A percentile compares a stretch with the other conserved stretches of the same genome.
phyloP scores from a whole-genome alignment of 495 filamentous ascomycete genomes.

The Parmelia sp. region DNA sequence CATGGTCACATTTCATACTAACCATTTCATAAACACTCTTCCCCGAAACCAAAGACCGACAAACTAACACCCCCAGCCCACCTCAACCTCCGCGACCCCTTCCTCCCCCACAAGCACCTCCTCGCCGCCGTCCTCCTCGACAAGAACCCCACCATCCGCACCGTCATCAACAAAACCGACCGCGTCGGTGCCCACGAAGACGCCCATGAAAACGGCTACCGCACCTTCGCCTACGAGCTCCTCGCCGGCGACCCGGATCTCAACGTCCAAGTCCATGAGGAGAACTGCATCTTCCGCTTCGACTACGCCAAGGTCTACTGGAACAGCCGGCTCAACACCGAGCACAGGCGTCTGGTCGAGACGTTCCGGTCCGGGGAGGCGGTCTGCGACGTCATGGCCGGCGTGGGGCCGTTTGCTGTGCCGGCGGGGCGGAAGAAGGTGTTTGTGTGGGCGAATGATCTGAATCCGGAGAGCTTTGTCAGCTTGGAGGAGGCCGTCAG shows the following conservation, averaged over 20 bases:
- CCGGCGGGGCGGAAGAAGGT: slow-evolving; percentile 83
- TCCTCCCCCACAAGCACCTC: slow-evolving; percentile 71
- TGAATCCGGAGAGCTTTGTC: slow-evolving; percentile 81
- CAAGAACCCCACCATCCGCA: slow-evolving; percentile 73
- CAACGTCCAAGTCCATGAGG: slow-evolving; percentile 63
- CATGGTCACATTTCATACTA: background rate
- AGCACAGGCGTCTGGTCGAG: slow-evolving; percentile 74
- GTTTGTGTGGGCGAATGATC: slow-evolving; percentile 96
- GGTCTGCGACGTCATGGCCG: slow-evolving; percentile 96
- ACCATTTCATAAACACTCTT: too few relatives aligned
- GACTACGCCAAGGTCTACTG: slow-evolving; percentile 82
- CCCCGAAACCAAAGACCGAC: background rate
- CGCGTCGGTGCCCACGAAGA: too few relatives aligned
- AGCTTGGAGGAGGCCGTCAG: slow-evolving; percentile 62
- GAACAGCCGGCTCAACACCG: slow-evolving; percentile 84
- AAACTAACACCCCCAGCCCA: slow-evolving; percentile 48
- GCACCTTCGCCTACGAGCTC: slow-evolving; percentile 92
- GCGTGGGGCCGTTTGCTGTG: slow-evolving; percentile 90
- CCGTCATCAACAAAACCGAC: slow-evolving; percentile 96
- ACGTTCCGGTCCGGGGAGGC: slow-evolving; percentile 79
- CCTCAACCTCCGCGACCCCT: slow-evolving; percentile 78
- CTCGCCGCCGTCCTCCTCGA: slow-evolving; percentile 80
- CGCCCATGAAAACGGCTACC: slow-evolving; percentile 74
- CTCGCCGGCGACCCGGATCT: slow-evolving; percentile 72
- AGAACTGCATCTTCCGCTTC: slow-evolving; percentile 45